Conservation (phyloP, 148 eudicot species). For the Fagopyrum tataricum region DNA sequence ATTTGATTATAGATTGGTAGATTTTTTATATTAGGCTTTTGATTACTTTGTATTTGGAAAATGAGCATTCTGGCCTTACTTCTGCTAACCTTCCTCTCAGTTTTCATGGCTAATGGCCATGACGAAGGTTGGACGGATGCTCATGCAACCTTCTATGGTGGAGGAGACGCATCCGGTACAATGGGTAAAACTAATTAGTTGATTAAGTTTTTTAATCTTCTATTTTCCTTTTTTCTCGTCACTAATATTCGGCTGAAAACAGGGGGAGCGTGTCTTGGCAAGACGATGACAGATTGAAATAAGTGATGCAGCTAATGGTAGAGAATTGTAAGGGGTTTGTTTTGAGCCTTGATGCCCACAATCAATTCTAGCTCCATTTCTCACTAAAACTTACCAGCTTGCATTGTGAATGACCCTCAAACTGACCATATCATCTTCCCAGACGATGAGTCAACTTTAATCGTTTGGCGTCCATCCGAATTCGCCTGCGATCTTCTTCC, state of each 20-base stretch:
- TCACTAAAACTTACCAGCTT: conserved; percentile 55
- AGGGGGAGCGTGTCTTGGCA: conserved; percentile 13
- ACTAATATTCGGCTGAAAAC: background rate
- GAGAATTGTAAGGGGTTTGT: conserved; percentile 65
- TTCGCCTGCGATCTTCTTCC: conserved; percentile 80
- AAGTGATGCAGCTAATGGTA: too few relatives aligned
- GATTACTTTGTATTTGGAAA: too few relatives aligned
- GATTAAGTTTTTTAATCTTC: background rate
- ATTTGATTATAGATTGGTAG: too few relatives aligned
- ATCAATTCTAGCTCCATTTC: conserved; percentile 70
- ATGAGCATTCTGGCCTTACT: background rate
- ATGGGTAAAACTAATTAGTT: background rate
- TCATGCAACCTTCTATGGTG: conserved; percentile 12
- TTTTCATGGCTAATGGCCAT: background rate
- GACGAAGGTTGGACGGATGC: background rate
- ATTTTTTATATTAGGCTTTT: too few relatives aligned
- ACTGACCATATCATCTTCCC: conserved; percentile 78
- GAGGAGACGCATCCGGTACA: conserved; percentile 12
- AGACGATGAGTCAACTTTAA: conserved; percentile 64
- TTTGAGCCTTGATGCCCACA: conserved; percentile 55
- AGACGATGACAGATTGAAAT: too few relatives aligned
- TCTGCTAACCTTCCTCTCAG: background rate
- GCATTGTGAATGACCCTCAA: conserved; percentile 49
- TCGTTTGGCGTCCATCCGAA: conserved; percentile 89
- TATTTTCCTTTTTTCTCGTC: background rate